phyloP scores from a whole-genome alignment of 495 filamentous ascomycete species.

The Talaromyces ruber region DNA sequence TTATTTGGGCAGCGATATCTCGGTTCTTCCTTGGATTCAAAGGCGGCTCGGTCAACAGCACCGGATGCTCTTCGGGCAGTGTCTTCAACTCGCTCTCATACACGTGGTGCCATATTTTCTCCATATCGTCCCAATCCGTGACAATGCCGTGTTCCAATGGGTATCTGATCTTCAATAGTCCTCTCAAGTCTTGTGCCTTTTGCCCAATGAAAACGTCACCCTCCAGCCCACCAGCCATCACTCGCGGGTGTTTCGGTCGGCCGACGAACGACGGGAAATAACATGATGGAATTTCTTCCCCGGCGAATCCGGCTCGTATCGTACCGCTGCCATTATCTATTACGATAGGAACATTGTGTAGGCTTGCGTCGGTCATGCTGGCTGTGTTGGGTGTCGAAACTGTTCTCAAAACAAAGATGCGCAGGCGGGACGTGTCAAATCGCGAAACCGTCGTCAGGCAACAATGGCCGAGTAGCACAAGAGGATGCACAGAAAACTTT shows the following conservation, averaged over 20 bases:
- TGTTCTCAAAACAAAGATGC: conserved; percentile 4
- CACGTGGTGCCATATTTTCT: conserved; percentile 96
- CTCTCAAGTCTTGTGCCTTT: conserved; percentile 84
- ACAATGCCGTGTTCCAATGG: conserved; percentile 97
- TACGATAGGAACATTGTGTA: conserved; percentile 96
- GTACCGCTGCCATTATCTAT: conserved; percentile 98
- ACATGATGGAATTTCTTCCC: conserved; percentile 90
- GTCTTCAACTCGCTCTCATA: conserved; percentile 85
- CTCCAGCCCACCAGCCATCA: conserved; percentile 90
- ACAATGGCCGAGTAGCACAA: neutral
- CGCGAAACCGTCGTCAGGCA: neutral
- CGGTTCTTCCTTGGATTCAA: conserved; percentile 94
- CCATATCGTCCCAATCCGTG: conserved; percentile 99
- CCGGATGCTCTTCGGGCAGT: conserved; percentile 95
- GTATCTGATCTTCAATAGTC: conserved; percentile 89
- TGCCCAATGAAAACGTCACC: conserved; percentile 96
- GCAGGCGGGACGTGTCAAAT: conserved; percentile 1
- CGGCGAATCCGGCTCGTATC: conserved; percentile 93
- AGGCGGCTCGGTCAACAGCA: conserved; percentile 92
- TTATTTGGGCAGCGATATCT: conserved; percentile 92
- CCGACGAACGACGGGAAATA: conserved; percentile 98
- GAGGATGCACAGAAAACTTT: neutral
- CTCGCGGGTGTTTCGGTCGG: conserved; percentile 91
- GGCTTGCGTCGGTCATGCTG: conserved; percentile 67
- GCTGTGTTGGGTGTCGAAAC: conserved; percentile 15